Conservation (phyloP, 2,329 filamentous ascomycete genomes). For the Atkinsonella hypoxylon region DNA sequence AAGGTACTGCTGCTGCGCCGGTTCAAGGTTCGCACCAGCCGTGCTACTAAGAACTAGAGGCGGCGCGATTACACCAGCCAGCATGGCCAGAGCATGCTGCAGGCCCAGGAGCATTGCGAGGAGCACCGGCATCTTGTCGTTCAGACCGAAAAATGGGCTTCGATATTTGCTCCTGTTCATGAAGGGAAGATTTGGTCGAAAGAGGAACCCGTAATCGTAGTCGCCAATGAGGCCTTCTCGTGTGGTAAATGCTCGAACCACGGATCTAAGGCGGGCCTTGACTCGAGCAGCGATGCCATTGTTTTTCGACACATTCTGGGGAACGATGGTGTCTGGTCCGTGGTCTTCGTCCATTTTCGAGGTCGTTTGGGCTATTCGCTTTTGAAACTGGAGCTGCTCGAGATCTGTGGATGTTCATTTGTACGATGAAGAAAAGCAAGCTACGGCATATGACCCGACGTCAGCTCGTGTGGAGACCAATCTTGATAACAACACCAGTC, state of each 20-base stretch:
- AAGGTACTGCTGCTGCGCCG: slow-evolving; percentile 57
- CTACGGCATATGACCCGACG: not conserved
- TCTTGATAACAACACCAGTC: too few species aligned
- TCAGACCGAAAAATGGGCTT: slow-evolving; percentile 73
- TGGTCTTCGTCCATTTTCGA: slow-evolving; percentile 44
- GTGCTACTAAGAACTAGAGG: slow-evolving; percentile 57
- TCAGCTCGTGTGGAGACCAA: not conserved
- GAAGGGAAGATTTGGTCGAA: slow-evolving; percentile 73
- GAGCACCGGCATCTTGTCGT: slow-evolving; percentile 65
- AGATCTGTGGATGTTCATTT: too few species aligned
- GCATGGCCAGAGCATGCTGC: slow-evolving; percentile 69
- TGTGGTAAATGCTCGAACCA: slow-evolving; percentile 34
- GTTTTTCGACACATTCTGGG: slow-evolving; percentile 22
- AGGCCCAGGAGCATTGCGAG: slow-evolving; percentile 64
- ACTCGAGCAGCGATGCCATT: slow-evolving; percentile 18
- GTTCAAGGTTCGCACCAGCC: slow-evolving; percentile 49
- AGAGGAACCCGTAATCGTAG: slow-evolving; percentile 86
- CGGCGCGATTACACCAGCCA: slow-evolving; percentile 64
- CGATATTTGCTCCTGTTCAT: slow-evolving; percentile 42
- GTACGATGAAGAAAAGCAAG: not conserved
- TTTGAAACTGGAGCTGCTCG: not conserved
- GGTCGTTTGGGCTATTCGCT: not conserved
- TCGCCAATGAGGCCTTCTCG: slow-evolving; percentile 67
- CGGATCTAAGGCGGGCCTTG: slow-evolving; percentile 10
- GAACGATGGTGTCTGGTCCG: slow-evolving; percentile 36